Conservation (phyloP, 306 rosid species). For the Fragaria nilgerrensis region DNA sequence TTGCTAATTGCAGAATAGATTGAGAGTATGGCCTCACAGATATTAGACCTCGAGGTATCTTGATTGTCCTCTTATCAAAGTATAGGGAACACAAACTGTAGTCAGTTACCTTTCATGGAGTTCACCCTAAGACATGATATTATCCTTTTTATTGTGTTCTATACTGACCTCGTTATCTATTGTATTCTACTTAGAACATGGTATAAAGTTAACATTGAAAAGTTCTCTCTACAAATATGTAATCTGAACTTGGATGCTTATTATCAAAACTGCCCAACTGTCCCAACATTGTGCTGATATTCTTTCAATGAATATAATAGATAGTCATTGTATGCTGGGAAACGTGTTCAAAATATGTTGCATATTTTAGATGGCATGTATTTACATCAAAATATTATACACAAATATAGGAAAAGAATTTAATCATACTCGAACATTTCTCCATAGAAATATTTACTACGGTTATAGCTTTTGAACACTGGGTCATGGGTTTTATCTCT, state of each 20-base stretch:
- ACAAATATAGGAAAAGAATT: neutral
- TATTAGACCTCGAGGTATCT: neutral
- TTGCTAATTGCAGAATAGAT: neutral
- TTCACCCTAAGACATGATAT: neutral
- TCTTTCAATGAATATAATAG: neutral
- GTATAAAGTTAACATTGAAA: neutral
- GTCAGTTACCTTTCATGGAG: neutral
- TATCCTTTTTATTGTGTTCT: neutral
- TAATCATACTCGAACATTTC: neutral
- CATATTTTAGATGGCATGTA: neutral
- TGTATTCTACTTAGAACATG: neutral
- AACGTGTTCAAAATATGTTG: neutral
- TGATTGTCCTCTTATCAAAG: neutral
- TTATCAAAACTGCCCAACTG: neutral
- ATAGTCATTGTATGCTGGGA: neutral
- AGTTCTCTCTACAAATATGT: neutral
- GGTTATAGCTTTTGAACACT: neutral
- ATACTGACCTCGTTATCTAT: neutral
- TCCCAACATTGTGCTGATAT: neutral
- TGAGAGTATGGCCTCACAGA: neutral
- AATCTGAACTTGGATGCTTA: neutral
- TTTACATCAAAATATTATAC: neutral
- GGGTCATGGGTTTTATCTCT: conserved; percentile 18
- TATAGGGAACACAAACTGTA: neutral
- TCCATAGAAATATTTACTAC: neutral